These are phyloP conservation scores for Lipomyces sp. DNA, from an alignment of 805 yeast genomes.

Conservation along the genomic window DNA sequence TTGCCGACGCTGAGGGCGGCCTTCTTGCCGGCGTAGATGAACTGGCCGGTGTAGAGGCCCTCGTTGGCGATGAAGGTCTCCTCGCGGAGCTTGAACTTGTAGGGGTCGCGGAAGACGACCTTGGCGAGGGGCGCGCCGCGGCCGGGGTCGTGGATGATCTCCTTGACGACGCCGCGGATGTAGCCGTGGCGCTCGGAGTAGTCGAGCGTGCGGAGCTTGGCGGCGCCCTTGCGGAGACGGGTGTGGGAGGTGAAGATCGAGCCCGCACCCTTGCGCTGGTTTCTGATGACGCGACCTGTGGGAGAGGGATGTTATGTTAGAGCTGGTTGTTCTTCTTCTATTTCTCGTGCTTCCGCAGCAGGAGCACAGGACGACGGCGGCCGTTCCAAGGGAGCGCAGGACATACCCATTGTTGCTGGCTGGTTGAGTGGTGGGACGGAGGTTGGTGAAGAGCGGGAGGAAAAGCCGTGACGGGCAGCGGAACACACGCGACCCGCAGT, in stretches of 20 bases:
- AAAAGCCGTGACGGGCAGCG: too few species aligned
- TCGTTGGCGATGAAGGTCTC: slow-evolving; percentile 99
- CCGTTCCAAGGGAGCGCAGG: too few species aligned
- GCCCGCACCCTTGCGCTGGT: slow-evolving; percentile 99
- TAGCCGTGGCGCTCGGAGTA: slow-evolving; percentile 99
- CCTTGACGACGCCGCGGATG: slow-evolving; percentile 98
- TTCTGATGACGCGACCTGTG: slow-evolving; percentile 99
- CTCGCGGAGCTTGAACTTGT: slow-evolving; percentile 96
- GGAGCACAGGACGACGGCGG: too few species aligned
- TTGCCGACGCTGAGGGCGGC: slow-evolving; percentile 97
- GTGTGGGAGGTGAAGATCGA: slow-evolving; percentile 99
- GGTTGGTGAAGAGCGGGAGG: too few species aligned
- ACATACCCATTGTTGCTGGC: too few species aligned
- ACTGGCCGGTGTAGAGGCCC: slow-evolving; percentile 99
- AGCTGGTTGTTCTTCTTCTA: too few species aligned
- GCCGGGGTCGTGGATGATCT: slow-evolving; percentile 98
- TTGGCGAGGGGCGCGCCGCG: slow-evolving; percentile 99
- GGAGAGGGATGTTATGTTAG: too few species aligned
- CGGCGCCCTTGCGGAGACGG: slow-evolving; percentile 99
- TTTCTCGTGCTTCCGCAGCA: too few species aligned
- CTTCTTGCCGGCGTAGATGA: slow-evolving; percentile 97
- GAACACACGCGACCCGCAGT: too few species aligned
- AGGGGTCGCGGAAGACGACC: slow-evolving; percentile 99
- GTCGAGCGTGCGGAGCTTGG: slow-evolving; percentile 98
- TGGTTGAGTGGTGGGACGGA: too few species aligned